Evolutionary conservation across 2,329 filamentous ascomycete species (phyloP), one percentile per base, ranked within the genome.

Genomic region (Coleophoma crateriformis): DNA sequence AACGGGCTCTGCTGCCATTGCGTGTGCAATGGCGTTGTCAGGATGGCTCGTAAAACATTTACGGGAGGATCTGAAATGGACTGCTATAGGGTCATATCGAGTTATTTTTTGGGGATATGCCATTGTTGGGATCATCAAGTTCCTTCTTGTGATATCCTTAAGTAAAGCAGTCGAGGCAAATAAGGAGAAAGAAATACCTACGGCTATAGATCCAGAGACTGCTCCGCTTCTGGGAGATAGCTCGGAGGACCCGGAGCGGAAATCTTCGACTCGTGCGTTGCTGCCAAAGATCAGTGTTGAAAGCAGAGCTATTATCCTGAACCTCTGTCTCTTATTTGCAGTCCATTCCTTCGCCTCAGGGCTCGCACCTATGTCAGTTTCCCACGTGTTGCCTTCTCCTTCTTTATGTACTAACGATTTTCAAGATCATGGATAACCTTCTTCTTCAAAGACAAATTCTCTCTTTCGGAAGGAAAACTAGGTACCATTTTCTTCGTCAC

Each of bases 261-360:
- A n/a, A n/a, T 56, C 55, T 14, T 53, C 50, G 41, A 45, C 58
- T 13, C 45, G 54, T 52, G 38, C 63, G 3, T 62, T 81, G n/a
- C 63, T 86, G 32, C 76, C 81, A 1, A 68, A 76, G 2, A 80
- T 90, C 19, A 81, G 79, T 4, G 67, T 64, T 2, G 69, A 78
- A n/a, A 82, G 76, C 34, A 68, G 75, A 7, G 59, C 68, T 1
- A 72, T 83, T 32, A 70, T 87, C 7, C 63, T 78, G 46, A 79
- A 81, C 45, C 72, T 92, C 0, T 86, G 82, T 60, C 66, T 85
- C 7, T 69, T 92, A 1, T 85, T 90, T 58, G 77, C 76, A 1
- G 60, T 90, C 7, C 87, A 90, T 62, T 78, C 82, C 0, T 78
- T 90, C 50, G 85, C 84, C 1, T 84, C 82, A 1, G 87, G 87